A percentile compares a stretch with the other conserved stretches of the same genome.
Evolutionary conservation across 805 yeast genomes (phyloP).

Genomic region (Lipomyces oligophaga): DNA sequence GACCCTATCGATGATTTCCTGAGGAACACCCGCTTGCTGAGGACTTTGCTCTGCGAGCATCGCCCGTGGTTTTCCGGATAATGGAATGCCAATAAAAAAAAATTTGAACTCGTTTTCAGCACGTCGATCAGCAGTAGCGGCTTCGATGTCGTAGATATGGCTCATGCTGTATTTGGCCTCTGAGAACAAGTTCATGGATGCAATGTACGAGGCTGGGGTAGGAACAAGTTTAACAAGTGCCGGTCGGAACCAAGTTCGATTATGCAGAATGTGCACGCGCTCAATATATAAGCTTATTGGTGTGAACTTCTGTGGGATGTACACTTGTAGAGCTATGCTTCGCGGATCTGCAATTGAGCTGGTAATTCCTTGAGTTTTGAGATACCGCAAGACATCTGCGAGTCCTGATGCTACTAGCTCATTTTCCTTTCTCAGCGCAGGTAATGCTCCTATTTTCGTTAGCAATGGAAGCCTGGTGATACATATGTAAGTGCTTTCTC

Average conservation of each 20-base stretch:
- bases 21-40: slow-evolving; percentile 5
- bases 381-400: slow-evolving; percentile 23
- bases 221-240: slow-evolving; percentile 17
- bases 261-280: slow-evolving; percentile 28
- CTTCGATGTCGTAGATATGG: slow-evolving; percentile 19
- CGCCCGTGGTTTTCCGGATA: slow-evolving; percentile 8
- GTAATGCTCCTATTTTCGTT: slow-evolving; percentile 8
- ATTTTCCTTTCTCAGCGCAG: slow-evolving; percentile 20
- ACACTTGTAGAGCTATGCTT: slow-evolving; percentile 18
- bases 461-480: too few relatives aligned
- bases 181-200: slow-evolving; percentile 13
- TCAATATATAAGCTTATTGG: slow-evolving; percentile 28
- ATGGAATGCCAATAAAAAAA: too few relatives aligned
- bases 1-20: slow-evolving; percentile 13
- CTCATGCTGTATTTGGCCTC: slow-evolving; percentile 16
- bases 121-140: slow-evolving; percentile 3
- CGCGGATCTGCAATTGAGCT: slow-evolving; percentile 12
- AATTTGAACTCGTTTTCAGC: slow-evolving; percentile 17
- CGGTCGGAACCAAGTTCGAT: slow-evolving; percentile 26
- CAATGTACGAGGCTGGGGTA: slow-evolving; percentile 11
- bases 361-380: slow-evolving; percentile 14
- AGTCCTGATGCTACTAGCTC: slow-evolving; percentile 23
- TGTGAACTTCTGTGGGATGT: slow-evolving; percentile 13
- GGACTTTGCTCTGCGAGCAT: neutral
- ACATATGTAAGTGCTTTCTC: too few relatives aligned